These are phyloP conservation scores for Ascochyta clinopodiicola DNA, from an alignment of 2,329 filamentous ascomycete species.

Conservation along the genomic window DNA sequence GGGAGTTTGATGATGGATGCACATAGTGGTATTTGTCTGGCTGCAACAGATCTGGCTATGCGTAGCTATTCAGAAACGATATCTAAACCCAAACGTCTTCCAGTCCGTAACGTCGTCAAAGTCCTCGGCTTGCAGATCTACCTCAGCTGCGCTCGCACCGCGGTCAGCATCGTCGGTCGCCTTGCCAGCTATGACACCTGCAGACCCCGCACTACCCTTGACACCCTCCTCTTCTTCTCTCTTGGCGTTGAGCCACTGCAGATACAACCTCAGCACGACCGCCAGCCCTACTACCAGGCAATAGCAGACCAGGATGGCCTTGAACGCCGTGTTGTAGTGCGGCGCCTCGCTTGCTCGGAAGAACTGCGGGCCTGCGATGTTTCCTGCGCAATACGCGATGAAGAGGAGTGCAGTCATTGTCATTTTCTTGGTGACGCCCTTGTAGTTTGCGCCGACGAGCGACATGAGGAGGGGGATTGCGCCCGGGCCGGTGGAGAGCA, in stretches of 20 bases:
- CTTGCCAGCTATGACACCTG: constrained; percentile 28
- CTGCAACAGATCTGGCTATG: no score
- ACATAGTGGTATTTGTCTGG: no score
- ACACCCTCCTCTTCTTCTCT: constrained; percentile 27
- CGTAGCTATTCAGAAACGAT: constrained; percentile 18
- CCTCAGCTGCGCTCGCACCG: constrained; percentile 3
- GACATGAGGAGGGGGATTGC: constrained; percentile 9
- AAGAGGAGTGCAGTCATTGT: constrained; percentile 7
- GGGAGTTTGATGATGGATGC: no score
- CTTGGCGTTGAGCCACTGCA: constrained; percentile 29
- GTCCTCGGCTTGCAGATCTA: constrained; percentile 27
- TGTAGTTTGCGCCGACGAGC: constrained; percentile 10
- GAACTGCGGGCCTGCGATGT: constrained; percentile 11
- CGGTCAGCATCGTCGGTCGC: constrained; percentile 5
- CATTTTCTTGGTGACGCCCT: constrained; percentile 10
- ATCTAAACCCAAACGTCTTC: constrained; percentile 35
- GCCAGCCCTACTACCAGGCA: constrained; percentile 42
- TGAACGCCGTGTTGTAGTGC: constrained; percentile 10
- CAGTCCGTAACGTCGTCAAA: constrained; percentile 36
- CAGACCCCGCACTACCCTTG: constrained; percentile 28
- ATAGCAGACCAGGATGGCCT: constrained; percentile 24
- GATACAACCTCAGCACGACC: constrained; percentile 23
- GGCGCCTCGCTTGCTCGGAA: not conserved
- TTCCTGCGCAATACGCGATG: constrained; percentile 6
- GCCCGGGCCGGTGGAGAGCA: constrained; percentile 2